Evolutionary conservation across 1,139 yeast species (phyloP).

Genomic region (Spathaspora jeffriesii): DNA sequence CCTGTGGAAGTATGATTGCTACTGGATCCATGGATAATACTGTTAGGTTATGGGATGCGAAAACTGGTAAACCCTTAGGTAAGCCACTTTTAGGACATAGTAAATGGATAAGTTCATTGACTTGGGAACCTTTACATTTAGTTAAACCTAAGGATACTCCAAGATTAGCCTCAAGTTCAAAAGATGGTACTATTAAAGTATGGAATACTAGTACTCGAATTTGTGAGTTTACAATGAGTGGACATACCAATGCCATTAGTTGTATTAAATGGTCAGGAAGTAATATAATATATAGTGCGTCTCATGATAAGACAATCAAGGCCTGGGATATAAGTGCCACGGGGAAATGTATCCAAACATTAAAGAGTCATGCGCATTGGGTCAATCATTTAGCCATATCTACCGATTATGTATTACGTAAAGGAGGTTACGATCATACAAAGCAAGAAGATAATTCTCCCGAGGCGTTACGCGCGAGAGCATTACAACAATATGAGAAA

Average conservation of each 20-base stretch:
- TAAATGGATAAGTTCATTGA: constrained; percentile 85
- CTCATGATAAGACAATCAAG: constrained; percentile 93
- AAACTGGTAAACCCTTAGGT: constrained; percentile 75
- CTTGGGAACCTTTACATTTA: constrained; percentile 95
- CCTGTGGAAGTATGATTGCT: constrained; percentile 88
- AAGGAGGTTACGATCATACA: constrained; percentile 48
- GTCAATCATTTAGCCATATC: constrained; percentile 91
- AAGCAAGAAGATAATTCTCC: constrained; percentile 21
- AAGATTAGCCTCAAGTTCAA: constrained; percentile 83
- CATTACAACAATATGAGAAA: constrained; percentile 64
- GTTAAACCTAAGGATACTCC: constrained; percentile 67
- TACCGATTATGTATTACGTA: constrained; percentile 84
- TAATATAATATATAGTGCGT: constrained; percentile 82
- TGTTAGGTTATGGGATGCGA: constrained; percentile 83
- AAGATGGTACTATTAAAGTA: constrained; percentile 85
- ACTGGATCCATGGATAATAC: constrained; percentile 97
- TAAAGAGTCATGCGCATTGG: constrained; percentile 97
- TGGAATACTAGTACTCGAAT: constrained; percentile 87
- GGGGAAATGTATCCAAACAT: constrained; percentile 77
- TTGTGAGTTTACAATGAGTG: constrained; percentile 73
- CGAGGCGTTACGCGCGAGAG: constrained; percentile 35
- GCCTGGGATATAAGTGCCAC: constrained; percentile 83
- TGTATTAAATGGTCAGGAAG: constrained; percentile 98
- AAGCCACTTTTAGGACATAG: constrained; percentile 76
- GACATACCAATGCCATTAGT: constrained; percentile 87